Percentiles rank a stretch among this genome's conserved stretches.
phyloP scores from a whole-genome alignment of 129 eudicot genomes.

The Glebionis coronaria region DNA sequence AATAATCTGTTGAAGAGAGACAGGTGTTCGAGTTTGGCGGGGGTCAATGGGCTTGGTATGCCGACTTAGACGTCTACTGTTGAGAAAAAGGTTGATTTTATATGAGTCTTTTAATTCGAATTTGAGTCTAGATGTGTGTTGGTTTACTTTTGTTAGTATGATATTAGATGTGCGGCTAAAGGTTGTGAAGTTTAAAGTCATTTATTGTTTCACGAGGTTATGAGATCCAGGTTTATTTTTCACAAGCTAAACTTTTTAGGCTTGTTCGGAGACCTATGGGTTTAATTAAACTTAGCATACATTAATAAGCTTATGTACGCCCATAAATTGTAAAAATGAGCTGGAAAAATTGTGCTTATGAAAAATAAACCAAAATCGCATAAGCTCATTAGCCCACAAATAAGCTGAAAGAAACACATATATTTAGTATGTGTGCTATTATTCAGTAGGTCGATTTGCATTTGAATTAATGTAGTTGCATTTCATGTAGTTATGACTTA shows the following conservation, averaged over 20 bases:
- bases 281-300: no score
- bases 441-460: neutral
- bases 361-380: no score
- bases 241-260: no score
- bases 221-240: no score
- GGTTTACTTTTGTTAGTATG: slow-evolving; percentile 10
- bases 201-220: no score
- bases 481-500: no score
- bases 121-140: neutral
- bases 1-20: slow-evolving; percentile 72
- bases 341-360: no score
- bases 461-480: neutral
- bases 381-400: no score
- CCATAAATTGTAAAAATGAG: no score
- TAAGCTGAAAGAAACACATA: no score
- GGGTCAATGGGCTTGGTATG: slow-evolving; percentile 19
- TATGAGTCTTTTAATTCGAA: neutral
- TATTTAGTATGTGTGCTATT: slow-evolving; percentile 2
- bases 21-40: slow-evolving; percentile 44
- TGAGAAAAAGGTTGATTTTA: slow-evolving; percentile 48
- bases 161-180: neutral
- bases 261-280: no score
- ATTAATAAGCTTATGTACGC: no score
- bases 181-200: neutral
- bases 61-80: slow-evolving; percentile 27